A percentile compares a stretch with the other conserved stretches of the same genome.
These are phyloP conservation scores for Aspergillus nomiae DNA, from an alignment of 2,329 filamentous ascomycete species.

Conservation along the genomic window DNA sequence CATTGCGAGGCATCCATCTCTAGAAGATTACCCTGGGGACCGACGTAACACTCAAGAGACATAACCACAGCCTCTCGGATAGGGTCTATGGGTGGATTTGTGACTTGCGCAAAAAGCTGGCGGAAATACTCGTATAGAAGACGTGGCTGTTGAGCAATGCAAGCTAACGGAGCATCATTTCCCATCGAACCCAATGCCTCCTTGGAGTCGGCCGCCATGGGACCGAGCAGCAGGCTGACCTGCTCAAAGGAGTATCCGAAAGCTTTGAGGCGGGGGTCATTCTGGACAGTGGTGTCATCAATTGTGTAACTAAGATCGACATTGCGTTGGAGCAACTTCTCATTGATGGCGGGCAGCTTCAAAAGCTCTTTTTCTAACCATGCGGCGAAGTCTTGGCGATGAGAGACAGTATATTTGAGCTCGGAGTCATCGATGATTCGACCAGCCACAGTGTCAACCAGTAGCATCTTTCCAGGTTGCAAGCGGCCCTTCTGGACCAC, in stretches of 20 bases:
- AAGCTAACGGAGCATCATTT: conserved; percentile 91
- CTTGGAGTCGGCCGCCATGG: conserved; percentile 97
- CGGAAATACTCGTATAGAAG: conserved; percentile 96
- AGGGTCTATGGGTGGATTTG: conserved; percentile 95
- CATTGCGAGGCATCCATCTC: conserved; percentile 93
- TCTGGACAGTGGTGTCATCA: conserved; percentile 72
- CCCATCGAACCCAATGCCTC: conserved; percentile 97
- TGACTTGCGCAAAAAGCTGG: conserved; percentile 96
- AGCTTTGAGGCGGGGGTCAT: conserved; percentile 79
- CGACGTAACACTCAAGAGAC: conserved; percentile 95
- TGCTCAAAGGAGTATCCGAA: conserved; percentile 97
- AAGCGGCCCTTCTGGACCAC: conserved; percentile 91
- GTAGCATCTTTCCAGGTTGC: conserved; percentile 91
- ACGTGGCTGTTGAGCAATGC: conserved; percentile 84
- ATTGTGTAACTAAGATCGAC: conserved; percentile 68
- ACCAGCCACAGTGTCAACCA: conserved; percentile 87
- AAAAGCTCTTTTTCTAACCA: conserved; percentile 89
- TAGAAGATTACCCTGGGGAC: conserved; percentile 89
- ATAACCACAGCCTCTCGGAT: conserved; percentile 98
- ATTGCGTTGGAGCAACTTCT: conserved; percentile 57
- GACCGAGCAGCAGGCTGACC: conserved; percentile 84
- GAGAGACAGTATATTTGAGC: conserved; percentile 85
- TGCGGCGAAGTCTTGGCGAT: conserved; percentile 79
- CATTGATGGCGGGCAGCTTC: conserved; percentile 73
- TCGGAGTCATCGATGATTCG: conserved; percentile 94